Evolutionary conservation across 768 basidiomycete species (phyloP).

Genomic region (Strobilomyces dryophilus): DNA sequence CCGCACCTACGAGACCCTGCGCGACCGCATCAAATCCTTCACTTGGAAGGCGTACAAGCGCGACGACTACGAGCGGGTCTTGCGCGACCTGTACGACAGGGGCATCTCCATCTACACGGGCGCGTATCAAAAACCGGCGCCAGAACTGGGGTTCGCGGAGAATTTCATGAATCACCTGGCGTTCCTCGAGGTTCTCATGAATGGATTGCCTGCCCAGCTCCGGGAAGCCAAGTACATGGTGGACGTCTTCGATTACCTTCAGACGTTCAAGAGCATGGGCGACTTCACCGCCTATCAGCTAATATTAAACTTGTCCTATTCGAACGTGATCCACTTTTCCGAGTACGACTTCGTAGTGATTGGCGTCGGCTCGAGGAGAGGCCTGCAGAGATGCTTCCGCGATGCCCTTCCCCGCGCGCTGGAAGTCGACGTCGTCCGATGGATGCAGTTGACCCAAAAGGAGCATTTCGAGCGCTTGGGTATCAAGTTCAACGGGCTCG

Average conservation of each 20-base stretch:
- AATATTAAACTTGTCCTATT: conserved; percentile 56
- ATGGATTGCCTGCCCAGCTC: conserved; percentile 49
- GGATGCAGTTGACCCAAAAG: conserved; percentile 56
- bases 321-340: conserved; percentile 54
- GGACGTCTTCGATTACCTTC: conserved; percentile 59
- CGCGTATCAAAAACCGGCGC: conserved; percentile 70
- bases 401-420: conserved; percentile 36
- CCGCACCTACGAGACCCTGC: conserved; percentile 66
- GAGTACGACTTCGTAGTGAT: conserved; percentile 66
- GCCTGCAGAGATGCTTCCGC: conserved; percentile 68
- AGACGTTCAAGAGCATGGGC: conserved; percentile 67
- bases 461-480: conserved; percentile 60
- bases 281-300: conserved; percentile 71
- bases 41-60: conserved; percentile 60
- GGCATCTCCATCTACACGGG: conserved; percentile 57
- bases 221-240: conserved; percentile 48
- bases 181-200: conserved; percentile 58
- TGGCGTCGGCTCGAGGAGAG: conserved; percentile 63
- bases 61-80: conserved; percentile 47
- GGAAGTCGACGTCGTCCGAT: conserved; percentile 59
- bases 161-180: conserved; percentile 60
- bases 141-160: conserved; percentile 45
- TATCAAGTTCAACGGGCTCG: conserved; percentile 48
- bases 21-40: conserved; percentile 47
- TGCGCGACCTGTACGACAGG: conserved; percentile 36